Conservation (phyloP, 2,329 filamentous ascomycete genomes). For the Ceratocystis destructans region DNA sequence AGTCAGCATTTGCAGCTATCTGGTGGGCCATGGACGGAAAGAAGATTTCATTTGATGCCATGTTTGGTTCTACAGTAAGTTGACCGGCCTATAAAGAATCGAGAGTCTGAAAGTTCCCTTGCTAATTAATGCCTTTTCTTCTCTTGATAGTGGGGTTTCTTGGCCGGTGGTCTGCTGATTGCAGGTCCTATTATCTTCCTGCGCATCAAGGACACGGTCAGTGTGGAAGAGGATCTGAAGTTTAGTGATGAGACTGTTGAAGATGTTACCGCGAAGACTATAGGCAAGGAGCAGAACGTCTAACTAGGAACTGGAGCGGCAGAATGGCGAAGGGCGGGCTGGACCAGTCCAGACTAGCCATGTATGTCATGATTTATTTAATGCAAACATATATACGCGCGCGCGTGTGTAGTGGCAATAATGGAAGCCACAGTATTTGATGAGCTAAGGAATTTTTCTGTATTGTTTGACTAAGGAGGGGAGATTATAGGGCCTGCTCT, state of each 20-base stretch:
- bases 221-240: constrained; percentile 66
- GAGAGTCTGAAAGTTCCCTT: background rate
- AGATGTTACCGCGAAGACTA: constrained; percentile 40
- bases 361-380: background rate
- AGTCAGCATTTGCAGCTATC: constrained; percentile 72
- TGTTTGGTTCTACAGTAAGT: constrained; percentile 46
- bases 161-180: constrained; percentile 58
- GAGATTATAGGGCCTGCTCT: no score
- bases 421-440: no score
- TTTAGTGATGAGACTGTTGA: constrained; percentile 71
- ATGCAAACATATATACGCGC: no score
- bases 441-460: no score
- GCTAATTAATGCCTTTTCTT: constrained; percentile 27
- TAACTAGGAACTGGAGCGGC: background rate
- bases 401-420: no score
- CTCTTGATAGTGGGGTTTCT: constrained; percentile 53
- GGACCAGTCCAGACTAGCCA: background rate
- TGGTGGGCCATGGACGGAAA: constrained; percentile 56
- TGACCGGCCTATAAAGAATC: constrained; percentile 21
- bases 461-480: no score
- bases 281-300: background rate
- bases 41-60: constrained; percentile 50
- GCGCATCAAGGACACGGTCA: constrained; percentile 70
- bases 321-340: background rate
- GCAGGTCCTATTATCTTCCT: constrained; percentile 67